Evolutionary conservation across 192 early-diverging fungal genomes (phyloP).

Genomic region (Helicostylum pulchrum): DNA sequence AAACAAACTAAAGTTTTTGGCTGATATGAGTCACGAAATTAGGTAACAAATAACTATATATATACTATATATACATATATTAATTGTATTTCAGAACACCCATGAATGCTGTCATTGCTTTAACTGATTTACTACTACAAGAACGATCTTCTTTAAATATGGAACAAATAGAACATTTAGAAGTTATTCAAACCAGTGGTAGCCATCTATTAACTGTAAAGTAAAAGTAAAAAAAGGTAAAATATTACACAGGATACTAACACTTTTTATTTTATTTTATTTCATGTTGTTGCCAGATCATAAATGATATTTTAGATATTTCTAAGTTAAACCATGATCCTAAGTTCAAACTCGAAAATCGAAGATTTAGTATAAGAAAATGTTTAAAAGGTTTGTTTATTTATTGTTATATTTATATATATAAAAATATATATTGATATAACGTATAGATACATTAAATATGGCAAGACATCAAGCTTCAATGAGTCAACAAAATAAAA

Average conservation of each 20-base stretch:
- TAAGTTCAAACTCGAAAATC: conserved; percentile 47
- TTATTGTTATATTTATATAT: not conserved
- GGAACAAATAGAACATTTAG: conserved; percentile 46
- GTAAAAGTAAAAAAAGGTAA: not conserved
- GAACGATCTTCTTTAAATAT: conserved; percentile 41
- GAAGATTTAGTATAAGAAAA: conserved; percentile 46
- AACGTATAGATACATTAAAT: conserved; percentile 33
- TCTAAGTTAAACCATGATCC: conserved; percentile 52
- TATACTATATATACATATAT: not conserved
- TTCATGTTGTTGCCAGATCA: conserved; percentile 31
- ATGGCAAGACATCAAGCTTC: conserved; percentile 39
- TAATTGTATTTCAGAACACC: conserved; percentile 35
- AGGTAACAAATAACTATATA: conserved; percentile 21
- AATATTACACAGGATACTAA: not conserved
- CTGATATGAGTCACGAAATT: conserved; percentile 54
- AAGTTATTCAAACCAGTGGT: conserved; percentile 52
- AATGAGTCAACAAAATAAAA: conserved; percentile 28
- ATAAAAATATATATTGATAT: not conserved
- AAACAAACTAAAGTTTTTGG: conserved; percentile 53
- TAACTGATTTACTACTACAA: conserved; percentile 48
- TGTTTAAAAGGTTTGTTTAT: conserved; percentile 48
- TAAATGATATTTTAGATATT: conserved; percentile 53
- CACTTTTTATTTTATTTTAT: conserved; percentile 3
- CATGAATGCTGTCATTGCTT: conserved; percentile 53
- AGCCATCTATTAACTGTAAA: conserved; percentile 50